phyloP scores from a whole-genome alignment of 352 stramenopile species.

The Phytophthora rubi region DNA sequence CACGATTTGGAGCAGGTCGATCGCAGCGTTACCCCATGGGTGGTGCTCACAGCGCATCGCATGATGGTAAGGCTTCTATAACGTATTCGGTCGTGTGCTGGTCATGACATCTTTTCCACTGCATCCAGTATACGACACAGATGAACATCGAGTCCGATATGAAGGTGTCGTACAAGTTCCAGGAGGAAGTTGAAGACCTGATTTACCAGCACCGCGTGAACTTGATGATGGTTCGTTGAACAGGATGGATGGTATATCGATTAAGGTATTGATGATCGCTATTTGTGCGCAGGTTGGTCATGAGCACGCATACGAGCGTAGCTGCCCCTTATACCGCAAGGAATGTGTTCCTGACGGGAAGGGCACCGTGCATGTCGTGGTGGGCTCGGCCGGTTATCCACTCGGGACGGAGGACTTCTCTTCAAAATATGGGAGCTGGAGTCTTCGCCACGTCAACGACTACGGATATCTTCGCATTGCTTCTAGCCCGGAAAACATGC shows the following conservation, averaged over 20 bases:
- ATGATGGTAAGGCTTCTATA: slow-evolving; percentile 69
- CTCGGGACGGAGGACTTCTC: slow-evolving; percentile 62
- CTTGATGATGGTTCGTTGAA: slow-evolving; percentile 74
- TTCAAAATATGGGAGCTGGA: slow-evolving; percentile 68
- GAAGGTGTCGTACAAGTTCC: slow-evolving; percentile 76
- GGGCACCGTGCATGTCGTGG: slow-evolving; percentile 77
- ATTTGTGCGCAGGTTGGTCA: slow-evolving; percentile 69
- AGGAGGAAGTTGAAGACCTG: slow-evolving; percentile 90
- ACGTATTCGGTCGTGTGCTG: neutral
- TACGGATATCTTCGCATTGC: slow-evolving; percentile 73
- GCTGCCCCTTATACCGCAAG: slow-evolving; percentile 77
- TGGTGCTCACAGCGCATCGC: slow-evolving; percentile 91
- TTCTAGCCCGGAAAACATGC: slow-evolving; percentile 46
- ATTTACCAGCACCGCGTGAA: slow-evolving; percentile 87
- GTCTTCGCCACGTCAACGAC: slow-evolving; percentile 64
- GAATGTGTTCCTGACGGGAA: slow-evolving; percentile 61
- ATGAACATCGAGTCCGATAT: slow-evolving; percentile 62
- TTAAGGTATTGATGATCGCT: slow-evolving; percentile 8
- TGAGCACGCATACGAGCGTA: slow-evolving; percentile 91
- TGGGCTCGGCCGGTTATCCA: slow-evolving; percentile 77
- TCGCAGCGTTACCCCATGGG: slow-evolving; percentile 87
- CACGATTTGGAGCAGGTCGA: slow-evolving; percentile 81
- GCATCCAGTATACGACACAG: slow-evolving; percentile 56
- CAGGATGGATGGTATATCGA: neutral
- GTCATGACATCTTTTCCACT: neutral